Evolutionary conservation across 1,284 basidiomycete species (phyloP).

Genomic region (Boletellus dicymbophilus): DNA sequence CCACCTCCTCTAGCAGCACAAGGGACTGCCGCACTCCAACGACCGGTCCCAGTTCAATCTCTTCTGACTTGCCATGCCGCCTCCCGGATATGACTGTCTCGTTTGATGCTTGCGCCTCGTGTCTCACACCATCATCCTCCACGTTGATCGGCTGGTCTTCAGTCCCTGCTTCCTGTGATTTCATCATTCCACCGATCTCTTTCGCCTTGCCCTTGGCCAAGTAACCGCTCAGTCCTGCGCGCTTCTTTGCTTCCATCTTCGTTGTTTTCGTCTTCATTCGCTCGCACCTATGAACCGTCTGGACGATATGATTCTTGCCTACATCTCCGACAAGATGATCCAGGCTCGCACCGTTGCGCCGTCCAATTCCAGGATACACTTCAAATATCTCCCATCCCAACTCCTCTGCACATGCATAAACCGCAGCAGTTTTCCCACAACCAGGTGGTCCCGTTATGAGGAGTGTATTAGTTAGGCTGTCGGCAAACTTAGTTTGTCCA

Average conservation of each 20-base stretch:
- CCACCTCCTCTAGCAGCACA: constrained; percentile 96
- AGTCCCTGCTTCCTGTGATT: constrained; percentile 16
- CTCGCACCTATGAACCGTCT: constrained; percentile 16
- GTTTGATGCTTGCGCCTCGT: not conserved
- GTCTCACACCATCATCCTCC: constrained; percentile 10
- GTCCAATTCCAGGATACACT: constrained; percentile 94
- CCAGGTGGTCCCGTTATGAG: constrained; percentile 84
- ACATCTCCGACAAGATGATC: constrained; percentile 89
- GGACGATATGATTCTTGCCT: constrained; percentile 87
- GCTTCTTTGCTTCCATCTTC: constrained; percentile 5
- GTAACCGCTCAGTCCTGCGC: constrained; percentile 13
- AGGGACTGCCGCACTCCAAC: constrained; percentile 85
- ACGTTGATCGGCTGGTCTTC: constrained; percentile 21
- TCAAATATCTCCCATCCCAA: constrained; percentile 97
- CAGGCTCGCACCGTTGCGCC: constrained; percentile 79
- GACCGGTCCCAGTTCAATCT: constrained; percentile 12
- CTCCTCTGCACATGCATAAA: constrained; percentile 92
- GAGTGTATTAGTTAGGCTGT: constrained; percentile 79
- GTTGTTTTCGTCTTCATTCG: constrained; percentile 5
- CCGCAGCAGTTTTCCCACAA: constrained; percentile 89
- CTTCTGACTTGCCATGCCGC: constrained; percentile 18
- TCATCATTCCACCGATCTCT: not conserved
- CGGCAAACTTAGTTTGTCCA: constrained; percentile 36
- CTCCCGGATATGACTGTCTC: constrained; percentile 1
- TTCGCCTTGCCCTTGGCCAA: constrained; percentile 12